Evolutionary conservation across 768 basidiomycete genomes (phyloP).

Genomic region (Termitomyces sp.): DNA sequence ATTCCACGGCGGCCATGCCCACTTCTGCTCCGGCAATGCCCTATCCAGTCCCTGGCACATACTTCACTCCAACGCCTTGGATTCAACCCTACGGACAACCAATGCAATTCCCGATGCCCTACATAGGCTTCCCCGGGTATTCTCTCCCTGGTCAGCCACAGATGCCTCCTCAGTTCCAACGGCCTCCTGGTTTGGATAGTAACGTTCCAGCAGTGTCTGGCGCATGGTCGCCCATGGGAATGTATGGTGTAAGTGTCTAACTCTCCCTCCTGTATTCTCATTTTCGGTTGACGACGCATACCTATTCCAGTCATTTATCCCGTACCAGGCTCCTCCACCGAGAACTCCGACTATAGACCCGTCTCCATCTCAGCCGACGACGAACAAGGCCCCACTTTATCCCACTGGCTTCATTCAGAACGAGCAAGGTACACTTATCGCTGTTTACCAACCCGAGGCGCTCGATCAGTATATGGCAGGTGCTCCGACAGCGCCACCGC

Average conservation of each 20-base stretch:
- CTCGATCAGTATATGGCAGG: conserved; percentile 64
- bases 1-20: conserved; percentile 22
- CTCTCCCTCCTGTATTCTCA: not conserved
- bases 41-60: conserved; percentile 35
- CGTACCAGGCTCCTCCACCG: conserved; percentile 37
- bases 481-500: conserved; percentile 21
- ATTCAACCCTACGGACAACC: conserved; percentile 45
- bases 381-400: conserved; percentile 46
- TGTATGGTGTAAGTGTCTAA: conserved; percentile 41
- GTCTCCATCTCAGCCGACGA: conserved; percentile 17
- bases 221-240: conserved; percentile 34
- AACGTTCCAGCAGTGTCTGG: conserved; percentile 25
- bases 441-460: conserved; percentile 67
- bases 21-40: conserved; percentile 15
- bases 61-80: conserved; percentile 50
- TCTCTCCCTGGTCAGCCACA: conserved; percentile 24
- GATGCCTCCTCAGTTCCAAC: conserved; percentile 24
- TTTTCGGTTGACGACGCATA: not conserved
- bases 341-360: conserved; percentile 28
- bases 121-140: conserved; percentile 44
- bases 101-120: conserved; percentile 48
- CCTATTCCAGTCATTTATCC: conserved; percentile 37
- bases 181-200: conserved; percentile 32
- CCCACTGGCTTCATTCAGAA: conserved; percentile 70
- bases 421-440: conserved; percentile 66